These are phyloP conservation scores for Auriculariales sp. DNA, from an alignment of 768 basidiomycete genomes.

Conservation along the genomic window DNA sequence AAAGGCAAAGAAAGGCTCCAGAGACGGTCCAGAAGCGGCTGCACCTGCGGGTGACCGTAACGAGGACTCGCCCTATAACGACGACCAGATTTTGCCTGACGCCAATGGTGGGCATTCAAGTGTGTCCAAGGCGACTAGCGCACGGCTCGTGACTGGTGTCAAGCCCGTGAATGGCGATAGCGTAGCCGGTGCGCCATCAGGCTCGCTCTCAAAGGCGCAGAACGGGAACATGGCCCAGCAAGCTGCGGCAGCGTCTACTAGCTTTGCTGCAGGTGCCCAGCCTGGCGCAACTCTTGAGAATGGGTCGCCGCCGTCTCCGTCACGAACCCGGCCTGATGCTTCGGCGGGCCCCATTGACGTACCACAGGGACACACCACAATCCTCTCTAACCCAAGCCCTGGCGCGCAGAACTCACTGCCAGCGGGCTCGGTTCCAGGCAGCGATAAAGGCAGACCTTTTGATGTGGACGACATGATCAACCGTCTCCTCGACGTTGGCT, in stretches of 20 bases:
- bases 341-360: background rate
- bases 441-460: slow-evolving; percentile 52
- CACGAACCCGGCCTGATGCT: slow-evolving; percentile 12
- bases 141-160: background rate
- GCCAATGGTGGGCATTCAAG: background rate
- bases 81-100: slow-evolving; percentile 10
- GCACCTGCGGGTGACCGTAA: slow-evolving; percentile 17
- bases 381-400: slow-evolving; percentile 56
- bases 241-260: background rate
- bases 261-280: background rate
- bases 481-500: slow-evolving; percentile 88
- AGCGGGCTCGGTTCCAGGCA: slow-evolving; percentile 26
- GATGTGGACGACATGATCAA: slow-evolving; percentile 99
- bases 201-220: slow-evolving; percentile 1
- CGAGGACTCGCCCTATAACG: slow-evolving; percentile 23
- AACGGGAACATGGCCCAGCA: slow-evolving; percentile 1
- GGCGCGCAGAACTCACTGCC: slow-evolving; percentile 11
- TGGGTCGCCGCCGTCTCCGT: slow-evolving; percentile 16
- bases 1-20: slow-evolving; percentile 56
- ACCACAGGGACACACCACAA: slow-evolving; percentile 66
- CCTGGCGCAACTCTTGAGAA: background rate
- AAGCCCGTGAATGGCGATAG: background rate
- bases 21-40: slow-evolving; percentile 45
- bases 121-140: slow-evolving; percentile 3
- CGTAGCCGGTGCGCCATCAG: slow-evolving; percentile 1